Evolutionary conservation across 345 rosid genomes (phyloP).

Genomic region (Citrus trifoliata): DNA sequence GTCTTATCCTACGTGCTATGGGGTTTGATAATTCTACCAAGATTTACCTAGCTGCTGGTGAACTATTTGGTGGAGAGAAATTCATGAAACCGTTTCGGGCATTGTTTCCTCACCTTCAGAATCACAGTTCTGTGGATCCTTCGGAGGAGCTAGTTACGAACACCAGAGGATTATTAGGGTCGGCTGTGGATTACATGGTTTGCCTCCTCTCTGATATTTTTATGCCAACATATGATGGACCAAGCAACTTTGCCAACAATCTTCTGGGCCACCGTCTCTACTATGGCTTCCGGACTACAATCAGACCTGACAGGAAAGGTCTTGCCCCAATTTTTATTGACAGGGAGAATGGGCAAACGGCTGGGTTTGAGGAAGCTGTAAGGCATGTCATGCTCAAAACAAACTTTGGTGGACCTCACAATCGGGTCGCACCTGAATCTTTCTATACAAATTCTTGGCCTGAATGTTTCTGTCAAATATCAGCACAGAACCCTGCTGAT

Average conservation of each 20-base stretch:
- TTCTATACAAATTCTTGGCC: conserved; percentile 99
- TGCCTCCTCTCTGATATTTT: conserved; percentile 95
- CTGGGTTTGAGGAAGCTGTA: conserved; percentile 78
- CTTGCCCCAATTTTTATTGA: conserved; percentile 81
- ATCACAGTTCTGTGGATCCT: conserved; percentile 84
- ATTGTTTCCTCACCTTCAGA: conserved; percentile 83
- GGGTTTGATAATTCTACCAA: conserved; percentile 87
- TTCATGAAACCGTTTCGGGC: conserved; percentile 83
- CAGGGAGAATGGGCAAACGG: conserved; percentile 61
- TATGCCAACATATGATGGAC: conserved; percentile 98
- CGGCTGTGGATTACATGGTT: conserved; percentile 99
- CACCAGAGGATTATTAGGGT: conserved; percentile 75
- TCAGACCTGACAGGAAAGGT: conserved; percentile 90
- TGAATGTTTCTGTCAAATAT: conserved; percentile 86
- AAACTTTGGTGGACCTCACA: conserved; percentile 95
- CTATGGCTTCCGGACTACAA: conserved; percentile 92
- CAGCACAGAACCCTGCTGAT: conserved; percentile 59
- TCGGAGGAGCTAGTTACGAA: conserved; percentile 67
- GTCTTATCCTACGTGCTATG: conserved; percentile 83
- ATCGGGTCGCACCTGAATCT: conserved; percentile 85
- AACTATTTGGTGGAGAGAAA: conserved; percentile 87
- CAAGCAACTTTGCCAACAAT: conserved; percentile 99
- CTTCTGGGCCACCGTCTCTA: conserved; percentile 97
- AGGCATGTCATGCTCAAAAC: conserved; percentile 80
- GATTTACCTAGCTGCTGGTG: conserved; percentile 95